A percentile compares a stretch with the other conserved stretches of the same genome.
Conservation (phyloP, 2,329 filamentous ascomycete species). For the Sporothrix curviconia region DNA sequence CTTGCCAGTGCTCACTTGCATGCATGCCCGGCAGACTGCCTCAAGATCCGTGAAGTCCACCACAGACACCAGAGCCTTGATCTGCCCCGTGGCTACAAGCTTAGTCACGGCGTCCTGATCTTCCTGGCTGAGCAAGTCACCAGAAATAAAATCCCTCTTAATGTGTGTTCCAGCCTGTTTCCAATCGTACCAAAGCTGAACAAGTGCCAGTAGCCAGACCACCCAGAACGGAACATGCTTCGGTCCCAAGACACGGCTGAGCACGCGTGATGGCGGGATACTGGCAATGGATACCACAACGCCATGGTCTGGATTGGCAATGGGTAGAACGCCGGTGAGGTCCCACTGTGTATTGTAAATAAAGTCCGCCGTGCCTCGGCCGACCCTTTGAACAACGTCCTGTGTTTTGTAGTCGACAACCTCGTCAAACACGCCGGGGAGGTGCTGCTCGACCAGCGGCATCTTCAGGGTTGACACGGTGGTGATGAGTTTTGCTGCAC, state of each 20-base stretch:
- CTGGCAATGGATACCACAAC: conserved; percentile 37
- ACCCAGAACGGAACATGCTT: conserved; percentile 32
- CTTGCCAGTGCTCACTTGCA: conserved; percentile 34
- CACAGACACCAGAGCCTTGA: conserved; percentile 36
- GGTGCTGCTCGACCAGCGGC: conserved; percentile 33
- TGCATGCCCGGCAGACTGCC: conserved; percentile 34
- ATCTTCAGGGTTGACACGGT: conserved; percentile 49
- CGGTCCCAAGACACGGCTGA: conserved; percentile 28
- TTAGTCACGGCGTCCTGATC: conserved; percentile 30
- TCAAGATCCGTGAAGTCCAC: conserved; percentile 39
- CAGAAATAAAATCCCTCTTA: conserved; percentile 40
- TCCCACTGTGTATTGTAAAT: conserved; percentile 42
- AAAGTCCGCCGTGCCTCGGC: conserved; percentile 41
- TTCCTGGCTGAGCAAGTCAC: conserved; percentile 31
- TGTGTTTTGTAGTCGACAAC: conserved; percentile 45
- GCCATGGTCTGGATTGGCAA: conserved; percentile 33
- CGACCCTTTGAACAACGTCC: conserved; percentile 32
- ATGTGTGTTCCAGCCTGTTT: conserved; percentile 39
- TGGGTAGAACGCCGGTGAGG: conserved; percentile 33
- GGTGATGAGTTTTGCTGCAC: conserved; percentile 40
- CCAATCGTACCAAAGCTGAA: conserved; percentile 36
- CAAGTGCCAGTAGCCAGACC: conserved; percentile 21
- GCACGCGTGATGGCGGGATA: conserved; percentile 27
- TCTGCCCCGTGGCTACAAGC: conserved; percentile 35
- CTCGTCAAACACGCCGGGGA: conserved; percentile 42